Conservation (phyloP, 495 filamentous ascomycete genomes). For the Talaromyces adpressus region DNA sequence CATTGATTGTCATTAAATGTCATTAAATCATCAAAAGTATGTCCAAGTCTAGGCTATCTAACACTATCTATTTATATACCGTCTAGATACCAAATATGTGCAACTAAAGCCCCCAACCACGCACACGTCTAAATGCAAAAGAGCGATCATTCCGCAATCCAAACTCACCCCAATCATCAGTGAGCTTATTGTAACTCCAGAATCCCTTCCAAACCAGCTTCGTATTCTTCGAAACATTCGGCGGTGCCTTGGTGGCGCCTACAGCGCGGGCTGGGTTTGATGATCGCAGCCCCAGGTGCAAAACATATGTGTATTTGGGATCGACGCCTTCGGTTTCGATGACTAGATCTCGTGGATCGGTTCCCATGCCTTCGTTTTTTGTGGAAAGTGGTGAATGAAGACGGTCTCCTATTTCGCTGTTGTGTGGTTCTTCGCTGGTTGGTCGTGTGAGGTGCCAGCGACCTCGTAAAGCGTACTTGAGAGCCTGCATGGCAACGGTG, state of each 20-base stretch:
- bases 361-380: constrained; percentile 33
- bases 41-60: background rate
- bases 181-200: constrained; percentile 84
- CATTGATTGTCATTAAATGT: background rate
- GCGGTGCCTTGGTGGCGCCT: constrained; percentile 15
- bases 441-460: constrained; percentile 52
- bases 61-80: background rate
- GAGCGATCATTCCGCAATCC: constrained; percentile 73
- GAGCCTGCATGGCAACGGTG: constrained; percentile 30
- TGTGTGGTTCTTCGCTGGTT: constrained; percentile 13
- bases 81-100: background rate
- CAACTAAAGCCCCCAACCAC: constrained; percentile 29
- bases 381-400: constrained; percentile 9
- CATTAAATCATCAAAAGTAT: background rate
- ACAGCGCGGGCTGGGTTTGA: constrained; percentile 43
- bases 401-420: constrained; percentile 8
- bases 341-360: constrained; percentile 46
- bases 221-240: constrained; percentile 55
- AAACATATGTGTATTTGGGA: constrained; percentile 70
- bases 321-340: constrained; percentile 81
- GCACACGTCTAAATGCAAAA: constrained; percentile 81
- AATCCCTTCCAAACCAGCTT: constrained; percentile 85
- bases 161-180: constrained; percentile 88
- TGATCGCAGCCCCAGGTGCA: constrained; percentile 62
- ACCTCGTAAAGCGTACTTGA: constrained; percentile 55